phyloP scores from a whole-genome alignment of 1,284 basidiomycete genomes.

The Garcileccinum viscosum region DNA sequence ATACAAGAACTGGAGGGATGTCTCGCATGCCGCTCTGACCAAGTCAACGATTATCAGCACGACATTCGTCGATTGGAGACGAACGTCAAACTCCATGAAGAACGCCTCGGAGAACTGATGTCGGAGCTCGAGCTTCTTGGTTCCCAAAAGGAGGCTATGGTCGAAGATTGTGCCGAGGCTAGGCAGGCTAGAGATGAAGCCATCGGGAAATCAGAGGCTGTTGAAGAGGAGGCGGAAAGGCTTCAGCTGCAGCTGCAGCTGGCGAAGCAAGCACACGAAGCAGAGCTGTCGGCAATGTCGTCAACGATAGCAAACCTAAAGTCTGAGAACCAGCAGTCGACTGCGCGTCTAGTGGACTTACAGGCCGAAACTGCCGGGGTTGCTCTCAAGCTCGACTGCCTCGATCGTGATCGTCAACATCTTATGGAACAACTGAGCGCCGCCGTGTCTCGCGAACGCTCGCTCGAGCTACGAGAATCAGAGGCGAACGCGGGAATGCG shows the following conservation, averaged over 20 bases:
- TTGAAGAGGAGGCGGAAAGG: conserved; percentile 59
- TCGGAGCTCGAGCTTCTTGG: conserved; percentile 67
- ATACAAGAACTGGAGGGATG: conserved; percentile 69
- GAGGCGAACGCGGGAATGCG: conserved; percentile 25
- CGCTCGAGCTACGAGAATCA: conserved; percentile 16
- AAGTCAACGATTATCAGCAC: conserved; percentile 75
- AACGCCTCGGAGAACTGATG: conserved; percentile 70
- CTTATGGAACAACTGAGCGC: conserved; percentile 18
- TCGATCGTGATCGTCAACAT: conserved; percentile 15
- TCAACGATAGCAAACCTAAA: conserved; percentile 20
- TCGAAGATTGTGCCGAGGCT: conserved; percentile 78
- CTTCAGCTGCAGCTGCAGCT: conserved; percentile 51
- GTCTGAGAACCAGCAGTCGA: conserved; percentile 19
- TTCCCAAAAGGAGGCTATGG: conserved; percentile 75
- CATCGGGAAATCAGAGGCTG: conserved; percentile 45
- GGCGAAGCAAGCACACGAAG: conserved; percentile 14
- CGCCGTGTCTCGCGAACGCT: conserved; percentile 10
- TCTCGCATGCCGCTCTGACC: conserved; percentile 66
- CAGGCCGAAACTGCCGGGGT: conserved; percentile 25
- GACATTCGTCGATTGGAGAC: conserved; percentile 76
- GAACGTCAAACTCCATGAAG: conserved; percentile 74
- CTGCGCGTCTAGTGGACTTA: conserved; percentile 19
- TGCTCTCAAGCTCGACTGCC: conserved; percentile 19
- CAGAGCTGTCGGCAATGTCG: conserved; percentile 27
- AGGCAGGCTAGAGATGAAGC: conserved; percentile 72